Evolutionary conservation across 2,329 filamentous ascomycete genomes (phyloP), one percentile per base, ranked within the genome.

Genomic region (Fusarium phyllophilum): DNA sequence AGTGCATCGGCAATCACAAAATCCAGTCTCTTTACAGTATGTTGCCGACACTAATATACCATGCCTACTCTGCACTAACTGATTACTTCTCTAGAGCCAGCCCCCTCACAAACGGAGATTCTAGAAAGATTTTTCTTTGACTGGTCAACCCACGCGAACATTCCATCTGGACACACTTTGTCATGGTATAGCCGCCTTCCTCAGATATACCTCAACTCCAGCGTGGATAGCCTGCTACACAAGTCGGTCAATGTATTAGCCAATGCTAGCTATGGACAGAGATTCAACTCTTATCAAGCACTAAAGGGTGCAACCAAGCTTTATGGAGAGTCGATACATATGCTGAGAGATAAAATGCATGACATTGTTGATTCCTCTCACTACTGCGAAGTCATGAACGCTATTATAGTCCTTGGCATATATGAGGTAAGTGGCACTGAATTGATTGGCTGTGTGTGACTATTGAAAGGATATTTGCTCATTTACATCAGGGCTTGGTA

Each of bases 391-490:
- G 44, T 46, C 3, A 46, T 46, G 44, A 46, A 46, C 44, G 14
- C 44, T 4, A 46, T 46, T 14, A 46, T 46, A 24, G 4, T 46
- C 0, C 44, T 46, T 20, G 8, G 24, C 4, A 26, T 46, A 14
- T 46, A 46, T 1, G 44, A 46, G 44, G 44, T 46, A 29, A 46
- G 24, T 18, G 8, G 18, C 12, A 20, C 2, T 14, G 1, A 45
- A 20, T 4, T 20, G 0, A 20, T 20, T 10, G 5, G 44, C 8
- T 29, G 5, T 20, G 5, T 20, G 26, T 26, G 26, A 26, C 26
- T 26, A 10, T 46, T 2, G 4, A 14, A 7, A 14, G 4, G 0
- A 0, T 3, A 5, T 26, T 46, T 29, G 44, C 24, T 46, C 12
- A 29, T 29, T 4, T 29, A 4, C 12, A 3, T 10, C 14, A 46